Conservation (phyloP, 495 filamentous ascomycete species). For the Gamarada debralockiae region DNA sequence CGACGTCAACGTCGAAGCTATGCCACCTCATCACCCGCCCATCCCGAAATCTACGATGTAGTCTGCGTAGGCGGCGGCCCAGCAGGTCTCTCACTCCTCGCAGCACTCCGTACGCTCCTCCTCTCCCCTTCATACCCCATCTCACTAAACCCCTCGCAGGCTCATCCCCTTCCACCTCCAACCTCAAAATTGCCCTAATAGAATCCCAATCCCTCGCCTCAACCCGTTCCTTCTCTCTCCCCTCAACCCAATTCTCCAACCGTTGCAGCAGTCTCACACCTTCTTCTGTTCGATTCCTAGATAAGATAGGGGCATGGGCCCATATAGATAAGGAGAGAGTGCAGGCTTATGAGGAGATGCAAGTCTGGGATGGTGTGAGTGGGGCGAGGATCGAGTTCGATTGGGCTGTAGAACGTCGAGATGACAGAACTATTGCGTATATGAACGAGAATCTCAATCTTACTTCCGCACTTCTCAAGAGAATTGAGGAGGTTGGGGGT, state of each 20-base stretch:
- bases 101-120: conserved; percentile 69
- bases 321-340: conserved; percentile 65
- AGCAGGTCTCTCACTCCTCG: conserved; percentile 82
- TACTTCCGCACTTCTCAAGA: conserved; percentile 66
- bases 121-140: neutral
- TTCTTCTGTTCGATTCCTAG: conserved; percentile 65
- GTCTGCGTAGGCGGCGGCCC: conserved; percentile 97
- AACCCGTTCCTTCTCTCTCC: conserved; percentile 58
- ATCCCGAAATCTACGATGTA: conserved; percentile 35
- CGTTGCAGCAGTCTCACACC: conserved; percentile 93
- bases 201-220: conserved; percentile 81
- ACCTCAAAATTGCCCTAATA: conserved; percentile 81
- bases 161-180: conserved; percentile 67
- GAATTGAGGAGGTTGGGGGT: conserved; percentile 63
- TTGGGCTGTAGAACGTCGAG: conserved; percentile 48
- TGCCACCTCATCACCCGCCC: conserved; percentile 20
- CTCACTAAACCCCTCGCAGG: conserved; percentile 29
- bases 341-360: conserved; percentile 88
- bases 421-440: conserved; percentile 68
- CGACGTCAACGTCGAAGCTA: conserved; percentile 32
- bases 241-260: conserved; percentile 74
- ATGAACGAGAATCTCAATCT: conserved; percentile 97
- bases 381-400: conserved; percentile 87
- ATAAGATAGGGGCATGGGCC: conserved; percentile 83
- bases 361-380: conserved; percentile 93